Base-by-base conservation (phyloP, 108 stramenopile species). In the Cyclotella cryptica region DNA sequence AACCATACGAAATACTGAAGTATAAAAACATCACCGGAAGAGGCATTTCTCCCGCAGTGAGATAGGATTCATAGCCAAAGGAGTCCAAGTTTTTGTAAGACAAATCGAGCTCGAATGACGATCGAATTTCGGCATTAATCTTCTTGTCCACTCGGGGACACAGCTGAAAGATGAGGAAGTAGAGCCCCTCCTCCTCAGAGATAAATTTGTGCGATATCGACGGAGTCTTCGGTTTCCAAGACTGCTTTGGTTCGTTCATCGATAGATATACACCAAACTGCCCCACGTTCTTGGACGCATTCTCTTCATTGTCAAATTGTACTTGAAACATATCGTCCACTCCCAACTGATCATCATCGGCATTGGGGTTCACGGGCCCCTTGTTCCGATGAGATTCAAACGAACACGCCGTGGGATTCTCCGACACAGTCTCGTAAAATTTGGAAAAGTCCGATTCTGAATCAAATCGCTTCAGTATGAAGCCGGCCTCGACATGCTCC, bases 31-130 rank as follows among this genome's bases (percentile, higher is more conserved):
- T 74, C 42, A 51, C 66, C 27, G 98, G 98, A 39, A 98, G 81
- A 13, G 81, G 73, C 87, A 92, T 95, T 75, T 97, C 96, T 30
- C 98, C 98, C 10, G 95, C 96, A 11, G 94, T 88, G 45, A 99
- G 73, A 75, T 92, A 99, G n/a, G 94, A 90, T 26, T 75, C 60
- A 44, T 77, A 79, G 10, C 88, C 88, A 35, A 84, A 89, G 13
- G 67, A 72, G 42, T 97, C 98, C 30, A 81, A 77, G 84, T 99
- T 99, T 77, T 83, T 85, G 61, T 92, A 95, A 19, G 85, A 71
- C 62, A 97, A 86, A 73, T 94, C 87, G n/a, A 98, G 72, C 71
- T 93, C 89, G 84, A 98, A 98, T 17, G 89, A 80, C 7, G 93
- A 85, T 60, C 85, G 82, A 53, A 94, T 80, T 49, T 76, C 70